Percentiles rank a stretch among this genome's conserved stretches.
Conservation (phyloP, 1,139 yeast species). For the Pichia sp. region DNA sequence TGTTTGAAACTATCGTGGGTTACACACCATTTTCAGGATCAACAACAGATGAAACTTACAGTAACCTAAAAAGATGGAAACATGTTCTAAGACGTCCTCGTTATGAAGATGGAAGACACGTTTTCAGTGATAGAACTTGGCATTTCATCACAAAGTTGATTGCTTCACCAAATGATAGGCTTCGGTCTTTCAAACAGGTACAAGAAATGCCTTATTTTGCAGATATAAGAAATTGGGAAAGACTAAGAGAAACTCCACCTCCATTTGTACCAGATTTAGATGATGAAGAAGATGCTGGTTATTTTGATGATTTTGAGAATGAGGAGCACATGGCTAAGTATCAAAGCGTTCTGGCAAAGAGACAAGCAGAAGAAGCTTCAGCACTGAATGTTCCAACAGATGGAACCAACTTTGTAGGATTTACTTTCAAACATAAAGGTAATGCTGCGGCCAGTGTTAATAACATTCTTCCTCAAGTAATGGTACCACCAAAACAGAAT, state of each 20-base stretch:
- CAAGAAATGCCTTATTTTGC: constrained; percentile 72
- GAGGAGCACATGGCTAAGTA: constrained; percentile 97
- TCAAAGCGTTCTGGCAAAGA: constrained; percentile 61
- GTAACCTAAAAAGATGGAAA: constrained; percentile 90
- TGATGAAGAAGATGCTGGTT: constrained; percentile 96
- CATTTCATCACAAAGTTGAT: constrained; percentile 69
- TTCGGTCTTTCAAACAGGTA: constrained; percentile 74
- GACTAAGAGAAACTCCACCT: constrained; percentile 62
- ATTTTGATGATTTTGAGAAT: constrained; percentile 94
- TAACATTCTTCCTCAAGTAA: constrained; percentile 27
- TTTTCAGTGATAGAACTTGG: constrained; percentile 97
- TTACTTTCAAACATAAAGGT: constrained; percentile 86
- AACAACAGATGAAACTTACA: constrained; percentile 88
- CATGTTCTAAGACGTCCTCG: constrained; percentile 84
- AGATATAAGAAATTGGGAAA: constrained; percentile 67
- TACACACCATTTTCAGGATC: constrained; percentile 97
- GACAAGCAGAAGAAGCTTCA: constrained; percentile 53
- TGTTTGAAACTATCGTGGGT: constrained; percentile 87
- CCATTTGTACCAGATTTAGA: constrained; percentile 97
- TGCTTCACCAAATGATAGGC: constrained; percentile 69
- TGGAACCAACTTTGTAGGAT: constrained; percentile 78
- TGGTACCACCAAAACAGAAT: constrained; percentile 17
- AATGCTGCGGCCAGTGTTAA: constrained; percentile 46
- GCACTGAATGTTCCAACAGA: constrained; percentile 49
- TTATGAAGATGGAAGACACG: constrained; percentile 84